Evolutionary conservation across 495 filamentous ascomycete genomes (phyloP), one percentile per base, ranked within the genome.

Genomic region (Glarea lozoyensis): DNA sequence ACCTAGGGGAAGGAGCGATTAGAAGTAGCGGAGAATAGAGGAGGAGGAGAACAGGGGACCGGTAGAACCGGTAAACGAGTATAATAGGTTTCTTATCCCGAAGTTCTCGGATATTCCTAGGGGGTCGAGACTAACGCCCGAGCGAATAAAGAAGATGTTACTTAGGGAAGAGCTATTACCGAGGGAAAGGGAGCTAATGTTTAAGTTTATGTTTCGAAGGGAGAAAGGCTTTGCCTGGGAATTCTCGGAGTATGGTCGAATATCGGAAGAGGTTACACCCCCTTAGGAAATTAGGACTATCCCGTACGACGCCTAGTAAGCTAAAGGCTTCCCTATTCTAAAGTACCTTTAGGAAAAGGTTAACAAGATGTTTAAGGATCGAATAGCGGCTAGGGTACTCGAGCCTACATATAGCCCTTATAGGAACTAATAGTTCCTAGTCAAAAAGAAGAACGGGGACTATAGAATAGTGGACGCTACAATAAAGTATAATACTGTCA

Each of bases 391-490:
- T 7, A 19, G 36, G 36, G 15, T 15, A 7, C 36, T 39, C 4
- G 18, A 39, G 15, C 15, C 18, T 19, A 20, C 15, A 13, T 19
- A 39, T 15, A 15, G 36, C 11, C 36, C 18, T 7, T 39, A 39
- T 15, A 13, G 36, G 7, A 39, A 39, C 36, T 19, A 6, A 4
- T 39, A 19, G 36, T 39, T 39, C 21, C 21, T 39, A 6, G 36
- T 39, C 10, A 39, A 39, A 19, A 39, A 39, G 36, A 39, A 39
- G 21, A 24, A 16, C 10, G 33, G 11, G 33, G 16, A 7, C 16
- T 36, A 36, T 36, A 7, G 33, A 7, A n/a, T 36, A n/a, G 33
- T 36, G 6, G 16, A 36, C 15, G 16, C 33, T 18, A 15, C 33
- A 16, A 36, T 36, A 15, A 18, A 36, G 33, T n/a, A n/a, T 16